Conservation (phyloP, 164 flowering plant genomes). For the Berberis thunbergii region DNA sequence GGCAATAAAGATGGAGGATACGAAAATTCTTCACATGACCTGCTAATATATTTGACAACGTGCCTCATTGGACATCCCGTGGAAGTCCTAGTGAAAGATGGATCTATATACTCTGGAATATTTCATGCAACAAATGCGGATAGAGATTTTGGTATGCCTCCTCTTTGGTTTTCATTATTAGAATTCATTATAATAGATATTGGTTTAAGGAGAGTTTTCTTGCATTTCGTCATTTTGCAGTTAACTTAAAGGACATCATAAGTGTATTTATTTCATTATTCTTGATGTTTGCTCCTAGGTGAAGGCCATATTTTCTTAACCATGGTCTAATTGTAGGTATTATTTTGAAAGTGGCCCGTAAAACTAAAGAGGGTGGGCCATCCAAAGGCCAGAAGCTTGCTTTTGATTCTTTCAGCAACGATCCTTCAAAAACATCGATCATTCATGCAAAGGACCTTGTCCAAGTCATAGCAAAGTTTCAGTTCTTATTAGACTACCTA, state of each 20-base stretch:
- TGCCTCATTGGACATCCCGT: conserved; percentile 85
- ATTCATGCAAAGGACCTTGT: conserved; percentile 81
- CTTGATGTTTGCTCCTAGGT: too few species aligned
- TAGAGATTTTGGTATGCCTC: conserved; percentile 73
- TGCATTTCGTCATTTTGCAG: neutral
- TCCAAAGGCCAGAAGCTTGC: conserved; percentile 38
- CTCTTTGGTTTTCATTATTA: neutral
- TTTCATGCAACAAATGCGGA: conserved; percentile 68
- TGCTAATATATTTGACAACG: conserved; percentile 58
- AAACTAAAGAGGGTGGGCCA: conserved; percentile 49
- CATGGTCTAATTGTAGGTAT: conserved; percentile 38
- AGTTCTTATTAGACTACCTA: neutral
- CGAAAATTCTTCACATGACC: conserved; percentile 58
- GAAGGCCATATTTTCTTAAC: too few species aligned
- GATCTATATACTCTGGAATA: conserved; percentile 77
- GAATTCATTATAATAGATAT: neutral
- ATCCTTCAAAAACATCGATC: conserved; percentile 60
- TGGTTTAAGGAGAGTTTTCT: neutral
- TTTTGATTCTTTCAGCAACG: conserved; percentile 40
- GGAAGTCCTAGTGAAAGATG: conserved; percentile 86
- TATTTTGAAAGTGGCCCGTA: conserved; percentile 76
- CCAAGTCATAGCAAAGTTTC: conserved; percentile 88
- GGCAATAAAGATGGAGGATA: conserved; percentile 35
- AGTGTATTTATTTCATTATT: neutral
- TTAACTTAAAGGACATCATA: neutral